Evolutionary conservation across 495 filamentous ascomycete species (phyloP), one percentile per base, ranked within the genome.

Genomic region (Aspergillus asperescens): DNA sequence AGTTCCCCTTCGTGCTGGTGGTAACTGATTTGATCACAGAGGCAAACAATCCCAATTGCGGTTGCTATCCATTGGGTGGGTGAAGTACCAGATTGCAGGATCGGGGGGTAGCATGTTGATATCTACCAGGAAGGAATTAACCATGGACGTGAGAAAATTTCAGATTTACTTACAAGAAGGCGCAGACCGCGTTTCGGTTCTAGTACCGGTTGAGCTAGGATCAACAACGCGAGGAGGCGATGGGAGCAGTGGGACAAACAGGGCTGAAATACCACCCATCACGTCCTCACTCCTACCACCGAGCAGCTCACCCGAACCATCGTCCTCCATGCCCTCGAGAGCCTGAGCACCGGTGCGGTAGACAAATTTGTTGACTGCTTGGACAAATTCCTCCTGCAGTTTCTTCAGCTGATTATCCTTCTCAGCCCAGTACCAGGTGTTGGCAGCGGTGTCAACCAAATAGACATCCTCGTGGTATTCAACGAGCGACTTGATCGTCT

Each of bases 381-480:
- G 93, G 51, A 96, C 82, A 65, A 99, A 97, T 59, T 96, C 89
- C 50, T 96, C 93, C 66, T 97, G 94, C 48, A 99, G 74, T 74
- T 95, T 96, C 85, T 96, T 96, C 73, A 95, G 75, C 66, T 97
- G 92, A 56, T 81, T 75, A 57, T 95, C 90, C 77, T 99, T 99
- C 73, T 96, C 93, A 28, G 91, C 84, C 93, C 93, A 99, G 71
- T 88, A 85, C 81, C 89, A 95, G 31, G 90, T 96, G 63, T 76
- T 86, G 62, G 89, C 89, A 47, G 88, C 86, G 54, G 88, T 81
- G 70, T 99, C 89, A 48, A 91, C 82, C 48, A 90, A 95, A 74
- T 93, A 92, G 57, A 99, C 81, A 46, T 97, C 92, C 77, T 94
- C 90, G 79, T 99, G 94, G 70, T 92, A 96, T 64, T 96, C 90